Evolutionary conservation across 164 flowering plant genomes (phyloP), one percentile per base, ranked within the genome.

Genomic region (Sextonia rubra): DNA sequence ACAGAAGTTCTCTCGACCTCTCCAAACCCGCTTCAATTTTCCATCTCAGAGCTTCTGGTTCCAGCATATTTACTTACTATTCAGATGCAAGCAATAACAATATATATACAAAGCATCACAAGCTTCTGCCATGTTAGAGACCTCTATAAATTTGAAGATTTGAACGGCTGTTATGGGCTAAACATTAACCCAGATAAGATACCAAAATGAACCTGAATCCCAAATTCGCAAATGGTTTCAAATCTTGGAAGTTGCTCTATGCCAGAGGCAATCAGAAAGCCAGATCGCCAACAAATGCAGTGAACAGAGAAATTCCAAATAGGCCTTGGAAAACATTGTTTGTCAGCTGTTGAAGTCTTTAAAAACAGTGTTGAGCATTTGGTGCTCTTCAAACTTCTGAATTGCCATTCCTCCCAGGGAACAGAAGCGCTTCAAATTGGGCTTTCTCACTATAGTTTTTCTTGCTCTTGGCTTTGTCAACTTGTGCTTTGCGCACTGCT

Each of bases 401-500:
- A 64, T 82, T 80, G 69, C 68, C 84, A 63, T 66, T 80, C 70
- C 72, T 68, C 65, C 75, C 77, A 56, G 78, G 30, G 66, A 60
- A 60, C 55, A 86, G 88, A 25, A 83, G 81, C 1, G 85, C 77
- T 74, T 86, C 81, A 6, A 78, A 78, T 70, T 80, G 86, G 64
- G 78, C 73, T 25, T 72, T 80, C 12, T 80, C 83, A 29, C 64
- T 69, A 11, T 64, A 24, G 47, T 47, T 72, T 70, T 78, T 79
- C 78, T 79, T 81, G 68, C 74, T 74, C 83, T 82, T 84, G 22
- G 73, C 80, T 77, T 84, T 93, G 71, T 88, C 94, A 30, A 81
- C 72, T 6, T 90, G 91, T 26, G 98, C 89, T 82, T 89, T 92
- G 7, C 98, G 90, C 3, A 92, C 97, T 64, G 97, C 98, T 60